Percentiles rank a stretch among this genome's conserved stretches.
Evolutionary conservation across 139 green algal genomes (phyloP).

Genomic region (Eudorina sp.): DNA sequence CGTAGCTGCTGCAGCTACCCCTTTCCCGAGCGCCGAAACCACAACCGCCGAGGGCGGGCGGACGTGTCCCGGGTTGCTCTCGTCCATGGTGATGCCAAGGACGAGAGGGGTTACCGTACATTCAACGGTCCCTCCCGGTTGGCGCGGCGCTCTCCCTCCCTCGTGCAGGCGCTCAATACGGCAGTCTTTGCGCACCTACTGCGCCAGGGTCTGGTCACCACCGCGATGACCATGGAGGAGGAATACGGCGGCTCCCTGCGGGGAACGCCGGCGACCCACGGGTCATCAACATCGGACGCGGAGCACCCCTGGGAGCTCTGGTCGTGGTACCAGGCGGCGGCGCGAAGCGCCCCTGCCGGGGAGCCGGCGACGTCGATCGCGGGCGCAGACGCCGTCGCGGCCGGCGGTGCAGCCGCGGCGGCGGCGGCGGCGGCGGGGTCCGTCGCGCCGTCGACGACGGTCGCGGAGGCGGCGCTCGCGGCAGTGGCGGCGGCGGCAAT

Average conservation of each 20-base stretch:
- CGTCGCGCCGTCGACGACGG: background rate
- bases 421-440: background rate
- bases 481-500: background rate
- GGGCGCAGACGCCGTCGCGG: background rate
- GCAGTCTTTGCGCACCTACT: constrained; percentile 50
- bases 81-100: too few relatives aligned
- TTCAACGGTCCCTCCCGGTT: too few relatives aligned
- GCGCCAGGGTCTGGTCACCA: constrained; percentile 42
- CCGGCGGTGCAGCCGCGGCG: background rate
- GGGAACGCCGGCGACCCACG: constrained; percentile 2
- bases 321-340: constrained; percentile 26
- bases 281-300: background rate
- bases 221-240: constrained; percentile 59
- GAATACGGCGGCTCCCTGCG: constrained; percentile 36
- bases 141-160: background rate
- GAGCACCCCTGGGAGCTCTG: constrained; percentile 24
- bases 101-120: too few relatives aligned
- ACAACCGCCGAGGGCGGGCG: too few relatives aligned
- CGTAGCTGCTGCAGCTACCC: too few relatives aligned
- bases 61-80: too few relatives aligned
- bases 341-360: background rate
- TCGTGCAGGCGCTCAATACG: constrained; percentile 46
- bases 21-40: too few relatives aligned
- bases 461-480: background rate
- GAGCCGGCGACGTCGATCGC: background rate